Evolutionary conservation across 306 rosid species (phyloP), one percentile per base, ranked within the genome.

Genomic region (Quercus cerris): DNA sequence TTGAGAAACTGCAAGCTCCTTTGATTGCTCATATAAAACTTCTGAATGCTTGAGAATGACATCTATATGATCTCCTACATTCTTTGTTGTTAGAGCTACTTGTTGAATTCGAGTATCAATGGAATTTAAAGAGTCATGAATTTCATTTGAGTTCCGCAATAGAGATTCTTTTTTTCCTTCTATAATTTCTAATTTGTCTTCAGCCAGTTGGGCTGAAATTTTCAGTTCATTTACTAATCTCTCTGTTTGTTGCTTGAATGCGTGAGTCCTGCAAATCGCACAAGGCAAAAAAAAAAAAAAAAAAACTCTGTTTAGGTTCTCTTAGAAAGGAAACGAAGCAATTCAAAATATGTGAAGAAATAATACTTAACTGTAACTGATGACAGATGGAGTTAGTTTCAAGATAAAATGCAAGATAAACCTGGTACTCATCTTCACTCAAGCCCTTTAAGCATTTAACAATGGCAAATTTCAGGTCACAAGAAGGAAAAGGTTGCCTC

Each of bases 301-400:
- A 52, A 33, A 38, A 38, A 79, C 28, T 9, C 59, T 28, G 68
- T 77, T 80, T 27, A 41, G 13, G 22, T 27, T 38, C 51, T 25
- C 49, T 59, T 31, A n/a, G 20, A 22, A 35, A 18, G 38, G 31
- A 25, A 51, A 56, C 25, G 10, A 56, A 70, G 28, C 5, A 62
- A 49, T 19, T 71, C 4, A 19, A 2, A 18, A n/a, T 33, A 63
- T 9, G 44, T 30, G 71, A 69, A 82, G 35, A 69, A 74, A 33
- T 30, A 23, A 70, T 15, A 87, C 97, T 87, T 56, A 89, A 91
- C 94, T 94, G 98, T 75, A 94, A 83, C 69, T 92, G 97, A 75
- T 91, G 85, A 57, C 98, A 94, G 82, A 92, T 92, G 14, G 92
- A 62, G 57, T 92, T 94, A 56, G 97, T 94, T 80, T 92, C 98